These are phyloP conservation scores for Davidsoniella virescens DNA, from an alignment of 2,329 filamentous ascomycete species.

Conservation along the genomic window DNA sequence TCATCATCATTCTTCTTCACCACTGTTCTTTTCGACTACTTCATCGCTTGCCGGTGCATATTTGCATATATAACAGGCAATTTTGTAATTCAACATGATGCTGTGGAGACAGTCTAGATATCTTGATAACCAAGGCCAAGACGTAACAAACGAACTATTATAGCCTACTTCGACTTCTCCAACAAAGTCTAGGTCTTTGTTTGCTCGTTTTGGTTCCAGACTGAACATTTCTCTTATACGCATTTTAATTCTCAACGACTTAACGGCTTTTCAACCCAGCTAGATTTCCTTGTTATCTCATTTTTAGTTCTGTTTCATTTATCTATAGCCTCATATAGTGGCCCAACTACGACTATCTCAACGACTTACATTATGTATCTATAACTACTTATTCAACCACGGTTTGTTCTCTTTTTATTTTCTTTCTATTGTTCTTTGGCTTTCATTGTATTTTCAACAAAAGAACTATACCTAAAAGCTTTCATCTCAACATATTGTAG, in stretches of 20 bases:
- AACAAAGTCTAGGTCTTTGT: slow-evolving; percentile 6
- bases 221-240: background rate
- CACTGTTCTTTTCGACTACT: background rate
- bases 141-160: background rate
- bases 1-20: background rate
- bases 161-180: slow-evolving; percentile 6
- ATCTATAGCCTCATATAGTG: background rate
- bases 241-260: slow-evolving; percentile 11
- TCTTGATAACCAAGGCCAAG: background rate
- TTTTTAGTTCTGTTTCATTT: background rate
- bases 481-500: no score
- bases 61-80: slow-evolving; percentile 1
- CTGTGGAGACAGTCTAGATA: background rate
- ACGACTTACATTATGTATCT: slow-evolving; percentile 3
- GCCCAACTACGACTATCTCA: slow-evolving; percentile 7
- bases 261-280: slow-evolving; percentile 14
- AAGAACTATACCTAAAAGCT: no score
- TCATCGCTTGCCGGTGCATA: background rate
- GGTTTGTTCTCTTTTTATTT: background rate
- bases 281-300: slow-evolving; percentile 7
- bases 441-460: background rate
- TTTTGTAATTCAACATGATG: slow-evolving; percentile 11
- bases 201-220: background rate
- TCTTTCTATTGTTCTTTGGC: background rate
- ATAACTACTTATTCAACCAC: slow-evolving; percentile 8